Evolutionary conservation across 2,329 filamentous ascomycete species (phyloP).

Genomic region (Aaosphaeria arxii): DNA sequence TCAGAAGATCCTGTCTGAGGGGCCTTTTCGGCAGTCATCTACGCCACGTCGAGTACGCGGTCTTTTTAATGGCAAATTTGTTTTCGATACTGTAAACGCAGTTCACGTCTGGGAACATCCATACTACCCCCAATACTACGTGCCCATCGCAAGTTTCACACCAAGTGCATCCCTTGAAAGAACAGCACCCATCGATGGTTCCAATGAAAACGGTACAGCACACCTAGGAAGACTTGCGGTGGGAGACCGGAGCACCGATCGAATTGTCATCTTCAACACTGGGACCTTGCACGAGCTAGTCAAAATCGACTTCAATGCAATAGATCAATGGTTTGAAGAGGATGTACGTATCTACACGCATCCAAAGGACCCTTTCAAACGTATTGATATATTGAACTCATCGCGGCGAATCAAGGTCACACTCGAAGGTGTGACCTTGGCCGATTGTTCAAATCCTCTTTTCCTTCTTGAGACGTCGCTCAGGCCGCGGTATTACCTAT

Average conservation of each 20-base stretch:
- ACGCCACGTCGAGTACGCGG: conserved; percentile 32
- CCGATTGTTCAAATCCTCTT: conserved; percentile 41
- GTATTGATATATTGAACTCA: conserved; percentile 60
- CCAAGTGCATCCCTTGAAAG: conserved; percentile 13
- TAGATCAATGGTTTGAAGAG: conserved; percentile 56
- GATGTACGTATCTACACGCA: conserved; percentile 59
- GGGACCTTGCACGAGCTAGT: conserved; percentile 20
- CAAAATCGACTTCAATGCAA: conserved; percentile 26
- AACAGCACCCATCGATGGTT: conserved; percentile 6
- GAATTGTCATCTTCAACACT: conserved; percentile 27
- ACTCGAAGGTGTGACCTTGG: conserved; percentile 47
- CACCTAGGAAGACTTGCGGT: conserved; percentile 20
- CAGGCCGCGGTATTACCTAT: conserved; percentile 59
- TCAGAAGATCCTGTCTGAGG: conserved; percentile 38
- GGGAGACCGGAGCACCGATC: conserved; percentile 13
- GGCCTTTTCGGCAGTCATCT: conserved; percentile 29
- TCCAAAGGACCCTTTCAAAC: conserved; percentile 66
- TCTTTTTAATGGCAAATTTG: conserved; percentile 28
- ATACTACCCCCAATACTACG: conserved; percentile 35
- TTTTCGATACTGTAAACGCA: conserved; percentile 31
- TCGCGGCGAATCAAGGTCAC: conserved; percentile 52
- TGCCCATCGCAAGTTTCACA: conserved; percentile 20
- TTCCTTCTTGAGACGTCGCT: conserved; percentile 62
- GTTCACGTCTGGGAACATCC: conserved; percentile 38
- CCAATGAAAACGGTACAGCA: conserved; percentile 14